Evolutionary conservation across 2,329 filamentous ascomycete genomes (phyloP), one percentile per base, ranked within the genome.

Genomic region (Ophiocordyceps camponoti-floridani): DNA sequence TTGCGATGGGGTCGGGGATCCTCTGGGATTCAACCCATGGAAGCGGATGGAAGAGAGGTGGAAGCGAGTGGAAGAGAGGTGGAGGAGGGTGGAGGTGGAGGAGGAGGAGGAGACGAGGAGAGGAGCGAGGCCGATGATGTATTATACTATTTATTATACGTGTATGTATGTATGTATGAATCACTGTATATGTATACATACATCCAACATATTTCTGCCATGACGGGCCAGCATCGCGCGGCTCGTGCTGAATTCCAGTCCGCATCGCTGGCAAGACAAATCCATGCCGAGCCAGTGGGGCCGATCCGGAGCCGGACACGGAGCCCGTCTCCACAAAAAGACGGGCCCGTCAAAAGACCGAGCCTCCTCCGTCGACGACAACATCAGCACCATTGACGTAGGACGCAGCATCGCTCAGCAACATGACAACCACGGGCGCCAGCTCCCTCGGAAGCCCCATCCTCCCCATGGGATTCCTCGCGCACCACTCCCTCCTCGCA

Each of bases 301-400:
- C 23, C 23, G 23, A 23, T 23, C 23, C 23, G 23, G 23, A 23
- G 3, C 40, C 40, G 40, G 40, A 14, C 10, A 12, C 33, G 33
- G 23, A 37, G 33, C 13, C 31, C 31, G 4, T 13, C 40, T 4
- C 23, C 40, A 23, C 23, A 23, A 23, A 23, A 23, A 3, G 23
- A 23, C 23, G 23, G 23, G 23, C 23, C 23, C 23, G 23, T 46
- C 40, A 50, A 42, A 49, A 54, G 19, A 53, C 48, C 11, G 47
- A 49, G 2, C 52, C 50, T 7, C 70, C 72, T 14, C 78, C 79
- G 56, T 83, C 78, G 42, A 82, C 69, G 31, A 80, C 61, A 47
- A 83, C 66, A 62, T 83, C 79, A 6, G 73, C 65, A 3, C 79
- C 79, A 50, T 72, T 84, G n/a, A 85, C 72, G 59, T 83, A 84